A percentile compares a stretch with the other conserved stretches of the same genome.
These are phyloP conservation scores for Ustanciosporium gigantosporum DNA, from an alignment of 1,284 basidiomycete genomes.

Conservation along the genomic window DNA sequence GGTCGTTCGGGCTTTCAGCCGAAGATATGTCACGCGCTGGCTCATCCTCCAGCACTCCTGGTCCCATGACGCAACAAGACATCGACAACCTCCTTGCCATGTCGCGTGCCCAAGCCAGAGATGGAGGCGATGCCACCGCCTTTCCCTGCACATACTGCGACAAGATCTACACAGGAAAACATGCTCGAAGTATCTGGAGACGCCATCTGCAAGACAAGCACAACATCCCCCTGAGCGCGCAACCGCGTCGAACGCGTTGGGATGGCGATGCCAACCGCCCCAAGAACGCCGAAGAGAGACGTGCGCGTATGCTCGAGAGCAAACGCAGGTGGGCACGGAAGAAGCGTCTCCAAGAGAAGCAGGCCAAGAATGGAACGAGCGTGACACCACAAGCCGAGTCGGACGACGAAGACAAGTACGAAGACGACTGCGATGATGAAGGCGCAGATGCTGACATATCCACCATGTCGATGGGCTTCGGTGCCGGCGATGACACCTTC, in stretches of 20 bases:
- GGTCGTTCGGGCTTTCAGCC: slow-evolving; percentile 16
- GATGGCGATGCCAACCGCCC: slow-evolving; percentile 66
- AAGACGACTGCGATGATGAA: slow-evolving; percentile 23
- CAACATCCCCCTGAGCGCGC: slow-evolving; percentile 64
- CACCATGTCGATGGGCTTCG: slow-evolving; percentile 27
- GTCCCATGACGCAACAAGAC: slow-evolving; percentile 36
- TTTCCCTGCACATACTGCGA: slow-evolving; percentile 64
- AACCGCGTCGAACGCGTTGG: slow-evolving; percentile 66
- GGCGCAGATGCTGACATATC: slow-evolving; percentile 32
- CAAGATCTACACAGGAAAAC: slow-evolving; percentile 65
- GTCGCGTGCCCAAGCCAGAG: slow-evolving; percentile 46
- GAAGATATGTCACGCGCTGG: slow-evolving; percentile 21
- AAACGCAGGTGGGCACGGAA: slow-evolving; percentile 66
- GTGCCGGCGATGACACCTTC: slow-evolving; percentile 12
- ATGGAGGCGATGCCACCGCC: slow-evolving; percentile 34
- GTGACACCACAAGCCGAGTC: slow-evolving; percentile 22
- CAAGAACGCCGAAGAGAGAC: slow-evolving; percentile 64
- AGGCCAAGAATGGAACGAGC: slow-evolving; percentile 21
- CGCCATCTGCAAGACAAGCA: slow-evolving; percentile 67
- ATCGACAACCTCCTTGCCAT: slow-evolving; percentile 52
- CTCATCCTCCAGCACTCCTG: slow-evolving; percentile 16
- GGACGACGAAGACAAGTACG: slow-evolving; percentile 22
- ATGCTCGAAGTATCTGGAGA: slow-evolving; percentile 66
- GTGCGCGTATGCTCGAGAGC: slow-evolving; percentile 64
- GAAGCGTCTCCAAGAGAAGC: slow-evolving; percentile 61